Conservation (phyloP, 2,329 filamentous ascomycete genomes). For the Fusarium lateritium region DNA sequence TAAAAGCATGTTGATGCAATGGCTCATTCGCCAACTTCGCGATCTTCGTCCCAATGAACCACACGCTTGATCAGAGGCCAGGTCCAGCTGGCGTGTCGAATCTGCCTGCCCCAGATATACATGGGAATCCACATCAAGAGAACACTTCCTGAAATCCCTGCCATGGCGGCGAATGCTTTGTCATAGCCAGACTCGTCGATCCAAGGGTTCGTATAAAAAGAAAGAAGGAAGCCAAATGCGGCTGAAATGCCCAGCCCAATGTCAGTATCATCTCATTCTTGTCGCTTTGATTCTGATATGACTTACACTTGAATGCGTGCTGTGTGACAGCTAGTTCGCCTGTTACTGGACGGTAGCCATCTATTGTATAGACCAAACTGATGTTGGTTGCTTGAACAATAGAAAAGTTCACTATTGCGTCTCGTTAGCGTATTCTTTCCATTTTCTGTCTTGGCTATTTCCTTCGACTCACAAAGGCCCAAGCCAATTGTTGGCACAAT, state of each 20-base stretch:
- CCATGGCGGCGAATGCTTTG: conserved; percentile 69
- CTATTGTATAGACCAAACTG: conserved; percentile 70
- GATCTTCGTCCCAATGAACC: conserved; percentile 66
- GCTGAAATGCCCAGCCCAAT: conserved; percentile 50
- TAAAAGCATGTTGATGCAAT: no score
- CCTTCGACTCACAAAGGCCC: conserved; percentile 52
- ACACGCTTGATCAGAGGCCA: conserved; percentile 62
- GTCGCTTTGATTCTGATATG: no score
- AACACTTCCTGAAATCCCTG: conserved; percentile 64
- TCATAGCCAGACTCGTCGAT: conserved; percentile 64
- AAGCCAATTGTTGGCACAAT: conserved; percentile 70
- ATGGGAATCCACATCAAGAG: conserved; percentile 65
- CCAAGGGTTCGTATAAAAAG: conserved; percentile 74
- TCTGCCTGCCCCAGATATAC: conserved; percentile 65
- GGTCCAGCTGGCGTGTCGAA: conserved; percentile 63
- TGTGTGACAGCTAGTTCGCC: conserved; percentile 69
- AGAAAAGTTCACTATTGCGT: conserved; percentile 62
- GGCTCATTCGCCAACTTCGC: conserved; percentile 67
- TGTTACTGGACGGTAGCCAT: conserved; percentile 70
- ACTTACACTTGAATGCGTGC: conserved; percentile 68
- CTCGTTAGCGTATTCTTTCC: fast-evolving
- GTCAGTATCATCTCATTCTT: neutral
- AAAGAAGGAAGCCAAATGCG: conserved; percentile 70
- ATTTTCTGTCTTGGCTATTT: no score
- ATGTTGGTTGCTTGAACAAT: conserved; percentile 70